These are phyloP conservation scores for Sinapis alba DNA, from an alignment of 441 rosid species.

Conservation along the genomic window DNA sequence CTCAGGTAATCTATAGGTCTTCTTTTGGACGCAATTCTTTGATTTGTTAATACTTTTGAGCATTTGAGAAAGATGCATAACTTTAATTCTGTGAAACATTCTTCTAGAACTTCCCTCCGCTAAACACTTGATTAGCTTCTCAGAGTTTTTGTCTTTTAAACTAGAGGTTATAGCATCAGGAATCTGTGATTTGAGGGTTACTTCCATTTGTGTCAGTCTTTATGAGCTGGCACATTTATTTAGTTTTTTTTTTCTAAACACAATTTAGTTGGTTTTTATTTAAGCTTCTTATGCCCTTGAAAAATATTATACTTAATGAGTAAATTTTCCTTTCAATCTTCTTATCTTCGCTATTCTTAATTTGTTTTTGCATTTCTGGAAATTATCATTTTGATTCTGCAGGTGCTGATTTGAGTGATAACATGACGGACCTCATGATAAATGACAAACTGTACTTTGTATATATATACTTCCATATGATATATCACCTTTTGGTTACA, in stretches of 20 bases:
- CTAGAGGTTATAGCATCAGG: not conserved
- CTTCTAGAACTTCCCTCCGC: no score
- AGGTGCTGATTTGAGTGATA: constrained; percentile 94
- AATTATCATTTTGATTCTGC: constrained; percentile 19
- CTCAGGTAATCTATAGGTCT: no score
- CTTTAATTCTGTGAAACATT: not conserved
- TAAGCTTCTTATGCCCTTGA: no score
- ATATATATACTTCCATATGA: not conserved
- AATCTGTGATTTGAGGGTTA: not conserved
- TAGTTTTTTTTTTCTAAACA: no score
- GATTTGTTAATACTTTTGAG: not conserved
- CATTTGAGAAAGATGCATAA: not conserved
- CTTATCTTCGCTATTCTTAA: not conserved
- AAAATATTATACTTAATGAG: no score
- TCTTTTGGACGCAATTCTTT: no score
- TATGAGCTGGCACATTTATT: no score
- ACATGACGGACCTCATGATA: constrained; percentile 97
- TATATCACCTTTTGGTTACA: not conserved
- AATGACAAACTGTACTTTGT: not conserved
- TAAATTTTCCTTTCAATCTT: no score
- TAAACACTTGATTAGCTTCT: no score
- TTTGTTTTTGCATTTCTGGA: constrained; percentile 6
- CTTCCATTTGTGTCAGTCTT: not conserved
- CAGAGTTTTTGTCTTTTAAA: not conserved
- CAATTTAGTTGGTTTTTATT: no score